Conservation (phyloP, 2,329 filamentous ascomycete species). For the Neofusicoccum cordaticola region DNA sequence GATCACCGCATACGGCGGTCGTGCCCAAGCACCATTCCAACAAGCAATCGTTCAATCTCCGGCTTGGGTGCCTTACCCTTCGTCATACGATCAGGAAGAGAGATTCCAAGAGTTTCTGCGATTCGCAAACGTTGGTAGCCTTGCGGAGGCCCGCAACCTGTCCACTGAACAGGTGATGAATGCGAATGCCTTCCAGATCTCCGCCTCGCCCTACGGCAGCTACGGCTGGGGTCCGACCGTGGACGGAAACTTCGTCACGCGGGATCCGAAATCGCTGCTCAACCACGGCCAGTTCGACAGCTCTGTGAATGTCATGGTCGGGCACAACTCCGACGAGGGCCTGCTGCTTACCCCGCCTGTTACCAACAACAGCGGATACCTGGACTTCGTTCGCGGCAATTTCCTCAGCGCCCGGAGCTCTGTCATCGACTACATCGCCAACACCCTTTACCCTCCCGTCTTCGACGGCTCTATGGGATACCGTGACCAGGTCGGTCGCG, state of each 20-base stretch:
- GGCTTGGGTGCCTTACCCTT: slow-evolving; percentile 36
- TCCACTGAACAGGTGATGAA: slow-evolving; percentile 29
- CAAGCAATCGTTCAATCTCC: slow-evolving; percentile 40
- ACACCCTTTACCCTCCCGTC: slow-evolving; percentile 50
- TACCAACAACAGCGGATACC: slow-evolving; percentile 23
- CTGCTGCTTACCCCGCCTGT: slow-evolving; percentile 30
- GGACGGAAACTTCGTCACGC: slow-evolving; percentile 33
- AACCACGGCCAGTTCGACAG: slow-evolving; percentile 38
- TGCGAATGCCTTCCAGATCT: slow-evolving; percentile 34
- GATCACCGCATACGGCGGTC: slow-evolving; percentile 34
- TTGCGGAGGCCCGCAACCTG: slow-evolving; percentile 34
- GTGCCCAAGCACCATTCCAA: slow-evolving; percentile 35
- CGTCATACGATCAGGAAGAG: slow-evolving; percentile 30
- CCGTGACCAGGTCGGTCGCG: slow-evolving; percentile 43
- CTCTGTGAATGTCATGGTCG: slow-evolving; percentile 33
- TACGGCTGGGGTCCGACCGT: slow-evolving; percentile 35
- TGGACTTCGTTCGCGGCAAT: slow-evolving; percentile 23
- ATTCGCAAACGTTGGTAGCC: slow-evolving; percentile 31
- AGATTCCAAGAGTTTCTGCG: slow-evolving; percentile 31
- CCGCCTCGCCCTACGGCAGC: slow-evolving; percentile 30
- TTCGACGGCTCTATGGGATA: slow-evolving; percentile 50
- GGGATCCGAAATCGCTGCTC: slow-evolving; percentile 31
- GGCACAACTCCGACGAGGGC: slow-evolving; percentile 48
- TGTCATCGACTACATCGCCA: slow-evolving; percentile 41
- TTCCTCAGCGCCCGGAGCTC: slow-evolving; percentile 32